These are phyloP conservation scores for Psilocybe azurescens DNA, from an alignment of 768 basidiomycete genomes.

Conservation along the genomic window DNA sequence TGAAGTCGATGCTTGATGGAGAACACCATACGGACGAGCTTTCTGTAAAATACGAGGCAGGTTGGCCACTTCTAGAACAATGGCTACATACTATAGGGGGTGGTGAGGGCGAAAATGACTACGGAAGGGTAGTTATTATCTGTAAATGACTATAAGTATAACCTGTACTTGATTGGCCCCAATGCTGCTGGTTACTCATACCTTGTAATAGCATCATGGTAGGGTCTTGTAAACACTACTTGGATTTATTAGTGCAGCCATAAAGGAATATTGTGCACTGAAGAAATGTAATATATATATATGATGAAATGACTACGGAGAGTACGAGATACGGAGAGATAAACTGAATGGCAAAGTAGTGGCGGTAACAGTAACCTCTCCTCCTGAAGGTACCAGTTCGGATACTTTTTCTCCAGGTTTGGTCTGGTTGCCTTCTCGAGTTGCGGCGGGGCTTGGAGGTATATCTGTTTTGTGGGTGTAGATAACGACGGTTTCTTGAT, in stretches of 20 bases:
- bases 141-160: slow-evolving; percentile 54
- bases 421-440: slow-evolving; percentile 89
- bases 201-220: neutral
- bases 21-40: slow-evolving; percentile 94
- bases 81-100: slow-evolving; percentile 71
- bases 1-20: slow-evolving; percentile 76
- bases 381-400: slow-evolving; percentile 79
- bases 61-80: slow-evolving; percentile 81
- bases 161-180: too few species aligned
- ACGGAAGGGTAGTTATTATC: slow-evolving; percentile 78
- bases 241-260: neutral
- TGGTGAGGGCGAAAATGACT: slow-evolving; percentile 66
- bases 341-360: slow-evolving; percentile 87
- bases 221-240: neutral
- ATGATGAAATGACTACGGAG: slow-evolving; percentile 19
- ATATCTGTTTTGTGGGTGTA: slow-evolving; percentile 75
- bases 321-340: slow-evolving; percentile 66
- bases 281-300: neutral
- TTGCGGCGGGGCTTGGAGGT: slow-evolving; percentile 93
- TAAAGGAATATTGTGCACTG: neutral
- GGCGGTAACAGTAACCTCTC: slow-evolving; percentile 89
- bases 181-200: neutral
- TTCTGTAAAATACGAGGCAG: slow-evolving; percentile 78
- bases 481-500: slow-evolving; percentile 96
- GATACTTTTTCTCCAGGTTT: slow-evolving; percentile 86